These are phyloP conservation scores for Telopea speciosissima DNA, from an alignment of 177 flowering plant genomes.

Conservation along the genomic window DNA sequence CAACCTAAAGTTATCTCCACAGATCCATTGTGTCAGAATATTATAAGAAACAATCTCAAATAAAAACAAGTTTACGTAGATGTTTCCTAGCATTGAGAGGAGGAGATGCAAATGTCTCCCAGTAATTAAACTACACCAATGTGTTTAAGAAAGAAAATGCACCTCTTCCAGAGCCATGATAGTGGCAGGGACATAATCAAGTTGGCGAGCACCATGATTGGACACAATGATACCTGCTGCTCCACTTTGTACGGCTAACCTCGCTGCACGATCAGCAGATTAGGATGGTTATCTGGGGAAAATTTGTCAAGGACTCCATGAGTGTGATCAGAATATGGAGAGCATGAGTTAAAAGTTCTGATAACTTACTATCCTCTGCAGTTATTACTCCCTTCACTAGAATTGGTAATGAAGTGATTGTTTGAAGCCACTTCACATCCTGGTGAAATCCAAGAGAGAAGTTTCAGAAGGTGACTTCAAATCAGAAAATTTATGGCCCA, in stretches of 20 bases:
- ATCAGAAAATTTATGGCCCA: neutral
- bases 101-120: neutral
- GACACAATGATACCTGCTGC: conserved; percentile 92
- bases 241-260: conserved; percentile 60
- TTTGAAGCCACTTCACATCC: conserved; percentile 95
- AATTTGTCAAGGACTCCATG: neutral
- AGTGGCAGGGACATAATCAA: conserved; percentile 85
- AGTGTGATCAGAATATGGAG: neutral
- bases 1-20: conserved; percentile 45
- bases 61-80: no score
- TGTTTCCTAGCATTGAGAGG: no score
- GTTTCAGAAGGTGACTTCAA: neutral
- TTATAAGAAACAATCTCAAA: neutral
- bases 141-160: neutral
- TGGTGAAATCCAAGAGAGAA: conserved; percentile 22
- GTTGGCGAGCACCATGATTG: conserved; percentile 95
- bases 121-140: no score
- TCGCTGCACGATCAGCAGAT: conserved; percentile 40
- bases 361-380: conserved; percentile 75
- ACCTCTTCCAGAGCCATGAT: conserved; percentile 88
- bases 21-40: neutral
- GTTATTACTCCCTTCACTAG: conserved; percentile 87
- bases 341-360: neutral
- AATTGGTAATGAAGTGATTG: conserved; percentile 78
- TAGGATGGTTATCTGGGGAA: neutral